Percentiles rank a stretch among this genome's conserved stretches.
These are phyloP conservation scores for Melanomma pulvis-pyrius DNA, from an alignment of 495 filamentous ascomycete genomes.

Conservation along the genomic window DNA sequence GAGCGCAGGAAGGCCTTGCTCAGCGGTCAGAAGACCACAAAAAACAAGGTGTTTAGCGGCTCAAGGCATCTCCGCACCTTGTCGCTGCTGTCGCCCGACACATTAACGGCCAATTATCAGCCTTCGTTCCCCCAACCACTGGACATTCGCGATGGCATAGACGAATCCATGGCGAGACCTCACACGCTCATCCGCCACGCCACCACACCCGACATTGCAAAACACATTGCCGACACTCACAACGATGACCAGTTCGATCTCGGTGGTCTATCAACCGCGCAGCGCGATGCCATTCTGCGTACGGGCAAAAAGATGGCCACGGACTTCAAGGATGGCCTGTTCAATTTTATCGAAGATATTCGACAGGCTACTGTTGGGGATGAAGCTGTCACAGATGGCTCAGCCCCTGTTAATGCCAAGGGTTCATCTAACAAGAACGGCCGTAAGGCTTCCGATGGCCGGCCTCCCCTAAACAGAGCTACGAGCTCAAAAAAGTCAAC, in stretches of 20 bases:
- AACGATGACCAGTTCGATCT: constrained; percentile 37
- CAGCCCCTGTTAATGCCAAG: constrained; percentile 1
- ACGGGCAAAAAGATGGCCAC: constrained; percentile 86
- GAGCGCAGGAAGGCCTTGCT: constrained; percentile 65
- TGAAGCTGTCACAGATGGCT: constrained; percentile 62
- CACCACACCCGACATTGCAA: constrained; percentile 39
- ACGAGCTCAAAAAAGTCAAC: constrained; percentile 25
- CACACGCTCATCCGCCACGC: constrained; percentile 32
- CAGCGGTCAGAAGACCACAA: constrained; percentile 43
- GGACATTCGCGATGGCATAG: constrained; percentile 44
- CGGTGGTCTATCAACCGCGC: constrained; percentile 42
- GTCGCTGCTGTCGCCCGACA: constrained; percentile 77
- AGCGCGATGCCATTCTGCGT: constrained; percentile 60
- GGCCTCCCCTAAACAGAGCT: constrained; percentile 17
- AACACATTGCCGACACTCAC: constrained; percentile 36
- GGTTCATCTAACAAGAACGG: constrained; percentile 45
- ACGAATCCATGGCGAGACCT: constrained; percentile 34
- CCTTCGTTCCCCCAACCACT: constrained; percentile 46
- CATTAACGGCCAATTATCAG: constrained; percentile 38
- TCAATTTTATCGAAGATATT: constrained; percentile 95
- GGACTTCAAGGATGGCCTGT: constrained; percentile 86
- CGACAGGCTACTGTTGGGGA: constrained; percentile 94
- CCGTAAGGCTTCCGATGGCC: constrained; percentile 52
- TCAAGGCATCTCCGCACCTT: constrained; percentile 77
- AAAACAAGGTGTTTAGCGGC: constrained; percentile 67